Conservation (phyloP, 1,284 basidiomycete genomes). For the Peniophora sp. region DNA sequence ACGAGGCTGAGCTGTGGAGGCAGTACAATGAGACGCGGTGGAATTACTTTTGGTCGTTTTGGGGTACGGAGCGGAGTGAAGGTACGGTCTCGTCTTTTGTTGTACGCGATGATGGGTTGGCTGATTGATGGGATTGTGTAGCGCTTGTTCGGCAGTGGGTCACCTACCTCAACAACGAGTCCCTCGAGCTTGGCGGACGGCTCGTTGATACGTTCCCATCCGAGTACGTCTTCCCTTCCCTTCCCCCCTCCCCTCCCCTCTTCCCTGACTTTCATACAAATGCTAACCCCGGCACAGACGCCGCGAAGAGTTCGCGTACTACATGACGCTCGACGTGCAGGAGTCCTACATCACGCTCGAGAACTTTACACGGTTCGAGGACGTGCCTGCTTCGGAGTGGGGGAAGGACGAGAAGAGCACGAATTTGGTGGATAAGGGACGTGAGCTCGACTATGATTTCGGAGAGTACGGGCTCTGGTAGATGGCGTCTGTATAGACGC, state of each 20-base stretch:
- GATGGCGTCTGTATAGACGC: no score
- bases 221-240: slow-evolving; percentile 5
- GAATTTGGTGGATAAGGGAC: slow-evolving; percentile 14
- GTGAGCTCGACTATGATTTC: slow-evolving; percentile 16
- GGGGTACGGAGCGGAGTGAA: slow-evolving; percentile 14
- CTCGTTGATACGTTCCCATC: slow-evolving; percentile 18
- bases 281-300: background rate
- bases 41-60: slow-evolving; percentile 16
- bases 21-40: slow-evolving; percentile 12
- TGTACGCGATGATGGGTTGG: background rate
- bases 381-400: slow-evolving; percentile 9
- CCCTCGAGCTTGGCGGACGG: slow-evolving; percentile 17
- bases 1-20: background rate
- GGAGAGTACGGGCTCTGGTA: background rate
- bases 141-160: slow-evolving; percentile 19
- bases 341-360: background rate
- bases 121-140: background rate
- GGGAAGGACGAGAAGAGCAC: slow-evolving; percentile 7
- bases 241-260: background rate
- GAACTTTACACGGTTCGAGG: background rate
- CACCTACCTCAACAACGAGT: slow-evolving; percentile 22
- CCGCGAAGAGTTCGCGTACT: slow-evolving; percentile 1
- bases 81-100: background rate
- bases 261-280: background rate
- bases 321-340: background rate